phyloP scores from a whole-genome alignment of 176 grass and related monocot species.

The Oryza brachyantha region DNA sequence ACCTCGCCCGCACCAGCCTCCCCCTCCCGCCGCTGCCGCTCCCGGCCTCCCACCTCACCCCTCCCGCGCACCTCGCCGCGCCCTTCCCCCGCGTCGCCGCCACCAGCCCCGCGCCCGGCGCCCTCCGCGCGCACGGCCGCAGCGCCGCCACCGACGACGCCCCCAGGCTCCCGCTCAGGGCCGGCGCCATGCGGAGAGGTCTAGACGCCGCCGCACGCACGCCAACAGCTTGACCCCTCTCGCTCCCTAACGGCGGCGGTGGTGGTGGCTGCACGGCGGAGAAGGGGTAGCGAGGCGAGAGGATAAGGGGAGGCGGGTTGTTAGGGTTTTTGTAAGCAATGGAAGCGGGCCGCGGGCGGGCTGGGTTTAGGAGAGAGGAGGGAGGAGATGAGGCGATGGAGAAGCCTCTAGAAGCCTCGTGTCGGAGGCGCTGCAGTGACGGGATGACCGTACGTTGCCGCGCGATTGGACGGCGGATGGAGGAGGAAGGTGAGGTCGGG shows the following conservation, averaged over 20 bases:
- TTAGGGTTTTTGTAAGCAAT: slow-evolving; percentile 33
- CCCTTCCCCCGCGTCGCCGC: slow-evolving; percentile 8
- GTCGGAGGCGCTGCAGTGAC: neutral
- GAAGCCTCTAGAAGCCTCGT: slow-evolving; percentile 18
- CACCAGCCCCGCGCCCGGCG: slow-evolving; percentile 2
- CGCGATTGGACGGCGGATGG: neutral
- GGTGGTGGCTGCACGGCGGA: neutral
- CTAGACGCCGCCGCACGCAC: neutral
- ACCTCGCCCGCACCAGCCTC: slow-evolving; percentile 38
- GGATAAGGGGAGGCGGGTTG: neutral
- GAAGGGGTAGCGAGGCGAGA: neutral
- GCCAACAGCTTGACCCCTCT: neutral
- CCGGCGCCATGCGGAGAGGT: slow-evolving; percentile 47
- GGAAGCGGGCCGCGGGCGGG: too few species aligned
- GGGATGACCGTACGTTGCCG: neutral
- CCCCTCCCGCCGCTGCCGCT: slow-evolving; percentile 6
- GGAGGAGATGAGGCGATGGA: neutral
- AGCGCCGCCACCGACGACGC: slow-evolving; percentile 52
- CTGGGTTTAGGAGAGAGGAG: neutral
- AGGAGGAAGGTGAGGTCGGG: too few species aligned
- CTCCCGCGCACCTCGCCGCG: slow-evolving; percentile 20
- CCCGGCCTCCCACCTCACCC: slow-evolving; percentile 42
- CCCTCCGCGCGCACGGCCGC: slow-evolving; percentile 26
- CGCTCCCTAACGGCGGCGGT: too few species aligned
- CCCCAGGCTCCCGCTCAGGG: slow-evolving; percentile 46